Conservation (phyloP, 768 basidiomycete genomes). For the Tricholoma saponaceum region DNA sequence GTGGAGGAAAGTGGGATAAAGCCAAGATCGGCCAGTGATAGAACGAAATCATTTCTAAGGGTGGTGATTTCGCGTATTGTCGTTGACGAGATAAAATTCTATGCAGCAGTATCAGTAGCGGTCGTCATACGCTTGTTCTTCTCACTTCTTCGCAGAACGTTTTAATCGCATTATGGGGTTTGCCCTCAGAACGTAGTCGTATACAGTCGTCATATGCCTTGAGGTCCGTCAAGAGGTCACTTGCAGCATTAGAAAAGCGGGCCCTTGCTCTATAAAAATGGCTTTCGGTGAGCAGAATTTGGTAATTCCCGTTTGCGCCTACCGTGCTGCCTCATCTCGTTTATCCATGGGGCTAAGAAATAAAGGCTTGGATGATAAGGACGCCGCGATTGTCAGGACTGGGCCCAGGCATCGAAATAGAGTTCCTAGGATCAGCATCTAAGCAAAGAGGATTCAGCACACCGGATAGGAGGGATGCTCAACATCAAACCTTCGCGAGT, state of each 20-base stretch:
- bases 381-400: slow-evolving; percentile 75
- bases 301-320: slow-evolving; percentile 15
- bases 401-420: slow-evolving; percentile 84
- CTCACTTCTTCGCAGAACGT: slow-evolving; percentile 71
- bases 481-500: slow-evolving; percentile 64
- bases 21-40: slow-evolving; percentile 65
- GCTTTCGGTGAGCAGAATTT: background rate
- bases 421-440: slow-evolving; percentile 86
- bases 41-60: slow-evolving; percentile 74
- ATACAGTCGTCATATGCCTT: slow-evolving; percentile 68
- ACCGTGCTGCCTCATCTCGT: slow-evolving; percentile 77
- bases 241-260: slow-evolving; percentile 65
- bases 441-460: background rate
- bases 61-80: slow-evolving; percentile 75
- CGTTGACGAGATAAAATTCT: slow-evolving; percentile 82
- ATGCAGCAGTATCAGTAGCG: slow-evolving; percentile 3
- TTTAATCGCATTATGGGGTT: slow-evolving; percentile 40
- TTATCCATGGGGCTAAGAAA: slow-evolving; percentile 82
- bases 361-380: slow-evolving; percentile 83
- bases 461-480: background rate
- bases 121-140: background rate
- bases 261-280: slow-evolving; percentile 57
- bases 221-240: slow-evolving; percentile 82
- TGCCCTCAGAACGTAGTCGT: slow-evolving; percentile 45
- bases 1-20: slow-evolving; percentile 51